A percentile compares a stretch with the other conserved stretches of the same genome.
These are phyloP conservation scores for Pugionium dolabratum DNA, from an alignment of 345 rosid species.

Conservation along the genomic window DNA sequence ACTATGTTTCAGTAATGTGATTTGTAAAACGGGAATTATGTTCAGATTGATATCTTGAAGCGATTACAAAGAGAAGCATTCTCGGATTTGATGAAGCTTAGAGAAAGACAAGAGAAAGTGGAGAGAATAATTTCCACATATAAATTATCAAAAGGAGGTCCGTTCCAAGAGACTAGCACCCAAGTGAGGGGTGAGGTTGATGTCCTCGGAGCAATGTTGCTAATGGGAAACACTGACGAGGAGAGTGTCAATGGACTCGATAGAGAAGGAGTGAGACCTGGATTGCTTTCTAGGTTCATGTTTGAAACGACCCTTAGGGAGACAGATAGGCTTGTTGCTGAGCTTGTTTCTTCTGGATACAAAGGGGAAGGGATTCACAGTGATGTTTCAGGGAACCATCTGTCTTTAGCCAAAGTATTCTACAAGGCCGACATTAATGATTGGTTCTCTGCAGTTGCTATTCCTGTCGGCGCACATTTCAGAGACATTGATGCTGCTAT, in stretches of 20 bases:
- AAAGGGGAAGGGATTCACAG: constrained; percentile 37
- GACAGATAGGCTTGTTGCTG: constrained; percentile 61
- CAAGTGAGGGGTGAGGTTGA: constrained; percentile 71
- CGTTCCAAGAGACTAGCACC: constrained; percentile 68
- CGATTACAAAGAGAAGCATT: constrained; percentile 85
- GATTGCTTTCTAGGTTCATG: constrained; percentile 60
- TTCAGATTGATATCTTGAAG: constrained; percentile 93
- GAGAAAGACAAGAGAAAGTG: constrained; percentile 87
- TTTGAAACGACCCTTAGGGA: constrained; percentile 64
- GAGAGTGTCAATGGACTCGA: constrained; percentile 47
- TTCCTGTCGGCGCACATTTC: constrained; percentile 80
- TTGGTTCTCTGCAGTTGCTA: constrained; percentile 67
- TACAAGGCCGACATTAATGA: constrained; percentile 60
- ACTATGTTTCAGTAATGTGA: neutral
- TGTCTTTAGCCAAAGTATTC: constrained; percentile 66
- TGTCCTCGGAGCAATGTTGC: constrained; percentile 62
- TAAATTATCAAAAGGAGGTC: constrained; percentile 53
- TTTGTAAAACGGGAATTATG: constrained; percentile 5
- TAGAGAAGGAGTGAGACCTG: constrained; percentile 63
- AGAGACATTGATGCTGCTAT: constrained; percentile 55
- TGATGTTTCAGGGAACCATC: constrained; percentile 47
- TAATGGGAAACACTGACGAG: constrained; percentile 50
- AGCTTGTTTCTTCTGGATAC: constrained; percentile 59
- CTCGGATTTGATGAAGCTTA: constrained; percentile 80
- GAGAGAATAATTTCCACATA: constrained; percentile 62